Evolutionary conservation across 768 basidiomycete species (phyloP).

Genomic region (Pleurotus tuoliensis): DNA sequence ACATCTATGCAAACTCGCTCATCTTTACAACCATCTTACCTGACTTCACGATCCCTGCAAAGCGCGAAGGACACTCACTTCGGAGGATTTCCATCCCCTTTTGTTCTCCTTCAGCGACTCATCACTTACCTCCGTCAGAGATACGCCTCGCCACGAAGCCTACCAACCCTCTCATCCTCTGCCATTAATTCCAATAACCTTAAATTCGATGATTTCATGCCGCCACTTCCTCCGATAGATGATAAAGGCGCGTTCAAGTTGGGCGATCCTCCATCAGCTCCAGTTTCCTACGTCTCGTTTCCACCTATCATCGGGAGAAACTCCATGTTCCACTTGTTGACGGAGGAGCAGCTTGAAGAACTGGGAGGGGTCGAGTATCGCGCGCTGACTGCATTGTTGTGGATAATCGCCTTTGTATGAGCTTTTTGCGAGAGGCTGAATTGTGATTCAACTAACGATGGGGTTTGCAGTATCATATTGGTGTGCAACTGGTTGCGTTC

Average conservation of each 20-base stretch:
- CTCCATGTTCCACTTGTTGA: constrained; percentile 65
- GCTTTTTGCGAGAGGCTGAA: background rate
- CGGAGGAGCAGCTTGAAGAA: constrained; percentile 86
- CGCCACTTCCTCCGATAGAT: background rate
- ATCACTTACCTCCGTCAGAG: background rate
- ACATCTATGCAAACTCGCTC: background rate
- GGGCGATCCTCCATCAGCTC: constrained; percentile 23
- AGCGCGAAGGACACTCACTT: constrained; percentile 3
- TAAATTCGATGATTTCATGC: background rate
- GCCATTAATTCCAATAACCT: background rate
- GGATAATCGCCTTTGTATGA: constrained; percentile 72
- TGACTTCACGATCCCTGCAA: background rate
- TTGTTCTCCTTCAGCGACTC: background rate
- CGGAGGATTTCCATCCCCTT: constrained; percentile 4
- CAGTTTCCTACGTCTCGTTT: constrained; percentile 82
- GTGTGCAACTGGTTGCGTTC: constrained; percentile 66
- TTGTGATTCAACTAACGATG: constrained; percentile 1
- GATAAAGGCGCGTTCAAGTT: background rate
- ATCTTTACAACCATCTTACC: constrained; percentile 3
- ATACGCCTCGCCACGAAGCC: background rate
- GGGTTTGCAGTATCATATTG: constrained; percentile 67
- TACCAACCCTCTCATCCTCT: background rate
- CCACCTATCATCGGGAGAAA: constrained; percentile 81
- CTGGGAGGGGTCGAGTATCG: constrained; percentile 95
- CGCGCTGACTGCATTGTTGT: constrained; percentile 74